These are phyloP conservation scores for Xylaria multiplex DNA, from an alignment of 2,329 filamentous ascomycete species.

Conservation along the genomic window DNA sequence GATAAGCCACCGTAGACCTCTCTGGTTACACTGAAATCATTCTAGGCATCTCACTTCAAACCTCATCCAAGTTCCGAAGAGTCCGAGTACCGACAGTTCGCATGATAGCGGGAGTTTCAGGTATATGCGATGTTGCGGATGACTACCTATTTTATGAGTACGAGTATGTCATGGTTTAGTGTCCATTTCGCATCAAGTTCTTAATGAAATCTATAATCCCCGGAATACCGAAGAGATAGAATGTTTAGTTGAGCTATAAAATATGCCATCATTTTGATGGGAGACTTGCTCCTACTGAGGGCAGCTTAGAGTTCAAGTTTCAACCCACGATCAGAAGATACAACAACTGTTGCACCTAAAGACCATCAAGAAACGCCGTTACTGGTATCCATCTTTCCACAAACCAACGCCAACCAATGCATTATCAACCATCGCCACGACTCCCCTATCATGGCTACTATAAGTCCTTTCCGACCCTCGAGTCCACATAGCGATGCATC, in stretches of 20 bases:
- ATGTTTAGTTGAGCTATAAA: neutral
- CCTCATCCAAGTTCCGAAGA: too few relatives aligned
- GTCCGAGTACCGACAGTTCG: too few relatives aligned
- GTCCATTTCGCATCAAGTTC: too few relatives aligned
- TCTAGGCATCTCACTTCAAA: too few relatives aligned
- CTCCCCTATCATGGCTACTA: slow-evolving; percentile 5
- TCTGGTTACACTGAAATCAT: too few relatives aligned
- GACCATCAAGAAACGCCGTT: slow-evolving; percentile 34
- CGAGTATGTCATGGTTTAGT: too few relatives aligned
- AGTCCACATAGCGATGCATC: slow-evolving; percentile 9
- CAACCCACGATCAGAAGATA: slow-evolving; percentile 5
- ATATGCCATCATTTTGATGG: neutral
- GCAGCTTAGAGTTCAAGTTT: slow-evolving; percentile 2
- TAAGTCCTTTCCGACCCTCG: slow-evolving; percentile 6
- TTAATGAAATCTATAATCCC: neutral
- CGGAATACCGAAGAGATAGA: neutral
- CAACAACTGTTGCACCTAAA: slow-evolving; percentile 10
- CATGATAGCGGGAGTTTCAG: too few relatives aligned
- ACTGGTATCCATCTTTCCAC: slow-evolving; percentile 30
- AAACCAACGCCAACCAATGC: slow-evolving; percentile 38
- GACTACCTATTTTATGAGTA: neutral
- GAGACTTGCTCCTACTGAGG: neutral
- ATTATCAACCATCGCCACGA: slow-evolving; percentile 30
- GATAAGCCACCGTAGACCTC: too few relatives aligned
- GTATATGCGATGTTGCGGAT: neutral